These are phyloP conservation scores for Rachicladosporium sp. DNA, from an alignment of 2,329 filamentous ascomycete species.

Conservation along the genomic window DNA sequence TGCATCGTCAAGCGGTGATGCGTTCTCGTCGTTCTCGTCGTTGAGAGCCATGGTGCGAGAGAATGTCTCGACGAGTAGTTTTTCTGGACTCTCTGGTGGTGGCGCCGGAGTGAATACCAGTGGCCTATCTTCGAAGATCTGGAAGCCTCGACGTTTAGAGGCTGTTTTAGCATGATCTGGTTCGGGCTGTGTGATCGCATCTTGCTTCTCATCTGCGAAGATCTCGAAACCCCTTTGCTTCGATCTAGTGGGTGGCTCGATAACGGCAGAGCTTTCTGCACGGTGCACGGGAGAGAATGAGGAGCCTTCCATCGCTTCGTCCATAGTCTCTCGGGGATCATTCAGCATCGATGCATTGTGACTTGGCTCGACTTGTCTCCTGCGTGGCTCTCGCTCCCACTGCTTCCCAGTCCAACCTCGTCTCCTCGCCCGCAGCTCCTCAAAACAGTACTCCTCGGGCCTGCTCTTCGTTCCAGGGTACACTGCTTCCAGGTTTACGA, in stretches of 20 bases:
- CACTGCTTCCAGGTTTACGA: constrained; percentile 71
- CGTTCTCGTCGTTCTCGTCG: constrained; percentile 37
- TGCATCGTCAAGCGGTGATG: constrained; percentile 30
- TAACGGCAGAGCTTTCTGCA: too few species aligned
- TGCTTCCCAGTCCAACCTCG: constrained; percentile 53
- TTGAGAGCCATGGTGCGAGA: constrained; percentile 22
- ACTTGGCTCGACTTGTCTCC: too few species aligned
- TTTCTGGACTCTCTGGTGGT: constrained; percentile 9
- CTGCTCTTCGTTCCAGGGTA: constrained; percentile 66
- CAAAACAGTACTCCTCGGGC: constrained; percentile 68
- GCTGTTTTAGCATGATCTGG: constrained; percentile 7
- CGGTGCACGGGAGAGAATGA: too few species aligned
- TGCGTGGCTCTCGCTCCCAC: constrained; percentile 30
- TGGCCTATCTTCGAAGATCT: constrained; percentile 22
- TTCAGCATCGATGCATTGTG: too few species aligned
- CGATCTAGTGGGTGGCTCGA: too few species aligned
- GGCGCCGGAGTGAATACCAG: constrained; percentile 5
- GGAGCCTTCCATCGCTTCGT: too few species aligned
- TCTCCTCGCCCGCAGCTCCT: constrained; percentile 72
- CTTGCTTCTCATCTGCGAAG: too few species aligned
- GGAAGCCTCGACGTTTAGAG: constrained; percentile 18
- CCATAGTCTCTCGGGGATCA: too few species aligned
- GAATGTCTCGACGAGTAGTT: constrained; percentile 15
- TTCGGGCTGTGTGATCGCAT: too few species aligned
- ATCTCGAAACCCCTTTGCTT: too few species aligned